Evolutionary conservation across 2,329 filamentous ascomycete genomes (phyloP), one percentile per base, ranked within the genome.

Genomic region (Huntiella moniliformis): DNA sequence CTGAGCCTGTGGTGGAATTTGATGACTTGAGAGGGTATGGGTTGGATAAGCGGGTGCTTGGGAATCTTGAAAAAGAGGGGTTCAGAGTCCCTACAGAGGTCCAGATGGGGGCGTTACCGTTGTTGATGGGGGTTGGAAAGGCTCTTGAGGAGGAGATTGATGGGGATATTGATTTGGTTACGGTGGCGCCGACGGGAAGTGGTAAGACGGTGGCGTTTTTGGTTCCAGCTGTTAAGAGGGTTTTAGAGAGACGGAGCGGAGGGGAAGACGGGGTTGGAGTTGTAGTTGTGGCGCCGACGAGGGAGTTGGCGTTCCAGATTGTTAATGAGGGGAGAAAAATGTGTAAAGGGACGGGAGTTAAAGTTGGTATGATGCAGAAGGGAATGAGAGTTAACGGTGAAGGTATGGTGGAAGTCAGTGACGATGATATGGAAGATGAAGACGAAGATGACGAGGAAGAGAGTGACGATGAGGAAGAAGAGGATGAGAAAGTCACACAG

Each of bases 191-290:
- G 1, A 98, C 91, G 0, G 91, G 91, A 17, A 96, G 88, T 59
- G 91, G 91, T 38, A 98, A 98, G 67, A 98, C 91, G 0, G 67
- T 98, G 52, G 85, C 86, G 13, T 98, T 95, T 56, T 62, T 96
- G 55, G 82, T 98, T 37, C 87, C 88, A 0, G 71, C 86, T 3
- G 77, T 98, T 54, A 80, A 93, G 56, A 71, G 74, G 39, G 77
- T 93, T 37, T 66, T 83, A 53, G 56, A 58, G 38, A 56, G 70
- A 46, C 60, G 66, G 3, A 37, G 57, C 4, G 54, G 52, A 1
- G 53, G 58, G 5, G 70, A 74, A 51, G 61, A 68, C 8, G 22
- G 22, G 3, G 63, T 85, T 6, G 70, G 79, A 54, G 74, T 77
- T 0, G 62, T 88, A n/a, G 67, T 88, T 28, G 65, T 88, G 43